phyloP scores from a whole-genome alignment of 2,329 filamentous ascomycete species.

The Metarhizium sp. region DNA sequence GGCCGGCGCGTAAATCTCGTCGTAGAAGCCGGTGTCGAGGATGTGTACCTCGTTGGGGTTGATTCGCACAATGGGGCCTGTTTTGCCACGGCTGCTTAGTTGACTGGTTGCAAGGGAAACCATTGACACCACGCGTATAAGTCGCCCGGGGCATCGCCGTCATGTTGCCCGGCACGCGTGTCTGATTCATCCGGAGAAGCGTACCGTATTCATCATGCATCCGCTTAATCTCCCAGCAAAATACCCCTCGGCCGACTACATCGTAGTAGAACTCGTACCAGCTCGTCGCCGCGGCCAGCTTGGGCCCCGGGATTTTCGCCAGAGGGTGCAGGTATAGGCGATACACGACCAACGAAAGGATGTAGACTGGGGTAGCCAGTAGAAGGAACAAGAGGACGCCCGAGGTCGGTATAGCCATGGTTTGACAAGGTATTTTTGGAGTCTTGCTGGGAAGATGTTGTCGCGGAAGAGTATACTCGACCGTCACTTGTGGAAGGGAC shows the following conservation, averaged over 20 bases:
- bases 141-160: too few relatives aligned
- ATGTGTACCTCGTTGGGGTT: conserved; percentile 18
- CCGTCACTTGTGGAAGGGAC: too few relatives aligned
- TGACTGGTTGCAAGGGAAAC: too few relatives aligned
- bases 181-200: too few relatives aligned
- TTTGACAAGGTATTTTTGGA: not conserved
- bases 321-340: conserved; percentile 17
- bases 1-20: conserved; percentile 4
- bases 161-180: too few relatives aligned
- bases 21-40: conserved; percentile 16
- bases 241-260: conserved; percentile 17
- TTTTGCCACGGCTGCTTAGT: too few relatives aligned
- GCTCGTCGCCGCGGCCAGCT: conserved; percentile 19
- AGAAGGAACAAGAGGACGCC: not conserved
- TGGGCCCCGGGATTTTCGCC: conserved; percentile 21
- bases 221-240: conserved; percentile 17
- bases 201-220: conserved; percentile 26
- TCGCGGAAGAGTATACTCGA: too few relatives aligned
- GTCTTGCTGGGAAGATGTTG: too few relatives aligned
- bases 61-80: conserved; percentile 21
- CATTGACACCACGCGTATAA: too few relatives aligned
- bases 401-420: not conserved
- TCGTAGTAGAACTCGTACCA: conserved; percentile 25
- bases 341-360: conserved; percentile 8
- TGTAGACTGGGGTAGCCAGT: not conserved